These are phyloP conservation scores for Pseudogymnoascus sp. DNA, from an alignment of 2,329 filamentous ascomycete species.

Conservation along the genomic window DNA sequence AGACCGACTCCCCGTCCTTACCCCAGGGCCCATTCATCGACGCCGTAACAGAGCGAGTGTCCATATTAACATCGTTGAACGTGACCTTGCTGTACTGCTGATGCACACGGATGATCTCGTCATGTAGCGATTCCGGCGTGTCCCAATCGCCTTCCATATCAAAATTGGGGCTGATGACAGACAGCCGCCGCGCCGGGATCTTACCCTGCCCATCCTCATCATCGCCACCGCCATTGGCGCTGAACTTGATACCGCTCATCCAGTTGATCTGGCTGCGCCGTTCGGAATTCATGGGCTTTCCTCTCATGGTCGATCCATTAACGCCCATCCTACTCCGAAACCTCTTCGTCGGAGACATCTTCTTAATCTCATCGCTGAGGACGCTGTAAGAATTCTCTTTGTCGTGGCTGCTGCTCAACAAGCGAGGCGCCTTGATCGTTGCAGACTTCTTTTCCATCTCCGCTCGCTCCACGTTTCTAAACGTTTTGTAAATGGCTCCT, in stretches of 20 bases:
- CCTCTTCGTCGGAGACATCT: slow-evolving; percentile 33
- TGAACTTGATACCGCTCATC: slow-evolving; percentile 63
- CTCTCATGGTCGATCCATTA: slow-evolving; percentile 23
- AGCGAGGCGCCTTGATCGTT: slow-evolving; percentile 54
- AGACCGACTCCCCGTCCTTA: slow-evolving; percentile 46
- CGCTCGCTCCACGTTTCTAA: slow-evolving; percentile 61
- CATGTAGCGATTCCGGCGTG: slow-evolving; percentile 51
- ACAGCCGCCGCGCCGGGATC: slow-evolving; percentile 23
- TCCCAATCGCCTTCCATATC: slow-evolving; percentile 42
- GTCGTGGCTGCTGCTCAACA: slow-evolving; percentile 35
- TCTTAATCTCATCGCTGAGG: slow-evolving; percentile 31
- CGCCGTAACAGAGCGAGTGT: slow-evolving; percentile 49
- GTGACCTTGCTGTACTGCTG: slow-evolving; percentile 55
- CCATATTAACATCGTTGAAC: slow-evolving; percentile 58
- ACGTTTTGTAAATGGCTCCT: slow-evolving; percentile 78
- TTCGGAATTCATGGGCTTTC: slow-evolving; percentile 22
- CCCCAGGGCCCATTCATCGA: slow-evolving; percentile 61
- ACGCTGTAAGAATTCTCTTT: slow-evolving; percentile 19
- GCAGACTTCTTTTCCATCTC: slow-evolving; percentile 49
- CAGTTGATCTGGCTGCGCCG: slow-evolving; percentile 55
- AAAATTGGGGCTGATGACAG: slow-evolving; percentile 26
- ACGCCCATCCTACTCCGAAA: slow-evolving; percentile 18
- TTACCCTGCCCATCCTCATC: slow-evolving; percentile 16
- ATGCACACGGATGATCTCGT: slow-evolving; percentile 56
- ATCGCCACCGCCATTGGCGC: slow-evolving; percentile 23